Percentiles rank a stretch among this genome's conserved stretches.
Conservation (phyloP, 257 asterid genomes). For the Solanum piurae region DNA sequence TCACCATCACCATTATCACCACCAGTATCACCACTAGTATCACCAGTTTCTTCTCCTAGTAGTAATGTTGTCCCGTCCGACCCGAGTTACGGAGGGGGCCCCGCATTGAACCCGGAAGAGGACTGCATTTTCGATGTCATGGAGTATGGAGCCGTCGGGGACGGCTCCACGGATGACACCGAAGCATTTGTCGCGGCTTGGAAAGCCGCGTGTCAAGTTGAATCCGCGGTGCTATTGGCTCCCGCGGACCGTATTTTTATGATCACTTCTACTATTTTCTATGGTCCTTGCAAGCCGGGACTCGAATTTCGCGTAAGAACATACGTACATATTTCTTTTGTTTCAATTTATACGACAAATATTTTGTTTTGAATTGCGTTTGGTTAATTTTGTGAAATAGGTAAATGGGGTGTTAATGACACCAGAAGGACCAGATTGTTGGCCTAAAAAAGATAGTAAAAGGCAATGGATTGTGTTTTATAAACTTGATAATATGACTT, state of each 20-base stretch:
- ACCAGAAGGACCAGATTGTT: conserved; percentile 89
- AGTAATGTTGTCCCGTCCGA: not conserved
- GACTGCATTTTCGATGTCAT: conserved; percentile 58
- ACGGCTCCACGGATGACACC: conserved; percentile 70
- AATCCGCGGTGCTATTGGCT: conserved; percentile 46
- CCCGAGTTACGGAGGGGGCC: not conserved
- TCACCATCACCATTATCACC: not conserved
- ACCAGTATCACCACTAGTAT: not conserved
- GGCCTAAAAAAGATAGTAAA: conserved; percentile 74
- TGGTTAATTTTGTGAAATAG: conserved; percentile 11
- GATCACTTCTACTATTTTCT: conserved; percentile 76
- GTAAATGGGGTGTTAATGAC: conserved; percentile 83
- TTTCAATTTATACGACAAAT: not conserved
- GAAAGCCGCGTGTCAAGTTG: conserved; percentile 80
- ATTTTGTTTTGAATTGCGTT: not conserved
- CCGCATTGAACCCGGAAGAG: not conserved
- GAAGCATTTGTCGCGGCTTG: conserved; percentile 76
- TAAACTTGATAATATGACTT: conserved; percentile 50
- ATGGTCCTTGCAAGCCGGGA: conserved; percentile 85
- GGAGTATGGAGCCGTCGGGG: conserved; percentile 70
- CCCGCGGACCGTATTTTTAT: conserved; percentile 40
- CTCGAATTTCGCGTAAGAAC: conserved; percentile 63
- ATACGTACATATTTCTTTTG: not conserved
- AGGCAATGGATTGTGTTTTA: conserved; percentile 94
- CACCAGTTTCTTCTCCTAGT: conserved; percentile 6